phyloP scores from a whole-genome alignment of 257 asterid species.

The Coffea canephora region DNA sequence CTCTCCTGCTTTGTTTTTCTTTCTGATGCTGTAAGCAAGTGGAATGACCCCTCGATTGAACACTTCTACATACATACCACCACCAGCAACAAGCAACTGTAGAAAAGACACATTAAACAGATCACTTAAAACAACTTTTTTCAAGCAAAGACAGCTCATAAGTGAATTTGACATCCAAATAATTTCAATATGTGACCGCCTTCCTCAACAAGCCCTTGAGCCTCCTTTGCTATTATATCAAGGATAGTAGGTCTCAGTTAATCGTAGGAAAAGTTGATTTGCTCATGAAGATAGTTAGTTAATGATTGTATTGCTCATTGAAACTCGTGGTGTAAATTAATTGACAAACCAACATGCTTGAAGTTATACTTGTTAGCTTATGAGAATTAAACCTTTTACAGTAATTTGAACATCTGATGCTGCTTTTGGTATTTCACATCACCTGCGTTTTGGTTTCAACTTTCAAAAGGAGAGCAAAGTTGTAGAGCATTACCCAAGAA shows the following conservation, averaged over 20 bases:
- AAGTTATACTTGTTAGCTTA: not conserved
- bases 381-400: not conserved
- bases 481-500: not conserved
- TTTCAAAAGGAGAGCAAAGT: not conserved
- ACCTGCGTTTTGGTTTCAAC: not conserved
- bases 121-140: not conserved
- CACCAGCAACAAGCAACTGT: constrained; percentile 94
- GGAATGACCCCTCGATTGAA: constrained; percentile 97
- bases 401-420: not conserved
- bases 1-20: constrained; percentile 88
- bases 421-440: not conserved
- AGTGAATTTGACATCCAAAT: not conserved
- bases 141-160: not conserved
- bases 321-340: not conserved
- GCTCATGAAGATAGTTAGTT: not conserved
- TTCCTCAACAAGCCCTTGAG: too few relatives aligned
- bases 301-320: not conserved
- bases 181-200: not conserved
- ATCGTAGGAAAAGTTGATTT: not conserved
- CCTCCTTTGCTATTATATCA: not conserved
- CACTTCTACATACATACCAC: constrained; percentile 94
- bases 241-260: not conserved
- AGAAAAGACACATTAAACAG: not conserved
- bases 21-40: constrained; percentile 76
- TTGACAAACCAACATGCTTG: not conserved